Evolutionary conservation across 2,329 filamentous ascomycete genomes (phyloP).

Genomic region (Rasamsonia emersonii): DNA sequence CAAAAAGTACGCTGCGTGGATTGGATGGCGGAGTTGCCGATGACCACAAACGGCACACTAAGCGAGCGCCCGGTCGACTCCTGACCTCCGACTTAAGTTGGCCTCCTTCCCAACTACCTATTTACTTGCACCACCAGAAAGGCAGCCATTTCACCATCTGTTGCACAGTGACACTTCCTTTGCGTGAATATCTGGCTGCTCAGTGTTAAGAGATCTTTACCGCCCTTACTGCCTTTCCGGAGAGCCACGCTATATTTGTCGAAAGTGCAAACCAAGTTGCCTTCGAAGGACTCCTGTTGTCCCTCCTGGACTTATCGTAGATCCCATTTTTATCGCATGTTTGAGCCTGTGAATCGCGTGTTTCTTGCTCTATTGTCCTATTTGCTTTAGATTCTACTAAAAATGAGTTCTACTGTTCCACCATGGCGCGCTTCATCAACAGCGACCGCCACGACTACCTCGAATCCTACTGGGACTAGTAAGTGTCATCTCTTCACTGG

Average conservation of each 20-base stretch:
- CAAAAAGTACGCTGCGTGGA: background rate
- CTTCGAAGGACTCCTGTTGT: background rate
- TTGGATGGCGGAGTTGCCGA: too few relatives aligned
- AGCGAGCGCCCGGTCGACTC: conserved; percentile 11
- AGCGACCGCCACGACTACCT: conserved; percentile 18
- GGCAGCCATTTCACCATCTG: too few relatives aligned
- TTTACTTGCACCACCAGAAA: background rate
- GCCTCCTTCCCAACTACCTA: background rate
- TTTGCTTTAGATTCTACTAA: conserved; percentile 11
- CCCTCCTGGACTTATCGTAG: too few relatives aligned
- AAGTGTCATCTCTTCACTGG: conserved; percentile 11
- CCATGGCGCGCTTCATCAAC: conserved; percentile 30
- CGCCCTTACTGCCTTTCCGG: too few relatives aligned
- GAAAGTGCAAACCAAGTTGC: too few relatives aligned
- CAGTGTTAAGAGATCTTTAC: too few relatives aligned
- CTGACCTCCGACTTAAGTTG: conserved; percentile 5
- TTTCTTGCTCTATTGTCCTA: conserved; percentile 1
- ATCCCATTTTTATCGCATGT: conserved; percentile 3
- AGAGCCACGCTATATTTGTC: too few relatives aligned
- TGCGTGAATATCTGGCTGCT: too few relatives aligned
- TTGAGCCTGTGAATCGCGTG: conserved; percentile 1
- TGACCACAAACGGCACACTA: conserved; percentile 11
- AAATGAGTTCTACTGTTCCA: conserved; percentile 32
- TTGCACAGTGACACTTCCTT: too few relatives aligned
- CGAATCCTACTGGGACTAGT: conserved; percentile 25